A percentile compares a stretch with the other conserved stretches of the same genome.
Evolutionary conservation across 2,329 filamentous ascomycete species (phyloP).

Genomic region (Paecilomyces niveus): DNA sequence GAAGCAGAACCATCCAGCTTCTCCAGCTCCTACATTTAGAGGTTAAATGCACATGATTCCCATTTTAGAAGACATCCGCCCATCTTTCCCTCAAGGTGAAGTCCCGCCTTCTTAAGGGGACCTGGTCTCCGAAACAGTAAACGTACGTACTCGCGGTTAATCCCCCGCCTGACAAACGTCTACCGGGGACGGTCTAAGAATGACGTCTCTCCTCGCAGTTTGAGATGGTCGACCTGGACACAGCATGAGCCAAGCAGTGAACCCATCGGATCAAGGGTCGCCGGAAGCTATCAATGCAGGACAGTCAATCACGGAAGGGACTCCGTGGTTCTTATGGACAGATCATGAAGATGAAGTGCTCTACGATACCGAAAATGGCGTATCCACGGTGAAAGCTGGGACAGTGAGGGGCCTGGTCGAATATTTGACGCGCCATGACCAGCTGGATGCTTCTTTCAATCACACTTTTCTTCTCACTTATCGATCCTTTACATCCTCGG

Average conservation of each 20-base stretch:
- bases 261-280: neutral
- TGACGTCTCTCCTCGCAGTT: neutral
- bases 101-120: neutral
- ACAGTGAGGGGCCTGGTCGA: constrained; percentile 82
- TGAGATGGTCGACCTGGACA: neutral
- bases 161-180: neutral
- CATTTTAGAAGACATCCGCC: neutral
- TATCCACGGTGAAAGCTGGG: constrained; percentile 38
- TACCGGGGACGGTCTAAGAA: neutral
- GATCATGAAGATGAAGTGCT: constrained; percentile 1
- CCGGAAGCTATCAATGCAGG: neutral
- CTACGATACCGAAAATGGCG: neutral
- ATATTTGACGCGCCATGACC: constrained; percentile 86
- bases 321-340: neutral
- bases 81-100: neutral
- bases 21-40: neutral
- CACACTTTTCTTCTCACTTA: constrained; percentile 93
- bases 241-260: neutral
- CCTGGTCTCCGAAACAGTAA: neutral
- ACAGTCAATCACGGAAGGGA: neutral
- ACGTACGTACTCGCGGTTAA: neutral
- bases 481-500: constrained; percentile 77
- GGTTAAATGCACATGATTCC: neutral
- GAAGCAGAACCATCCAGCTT: neutral
- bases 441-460: constrained; percentile 84